These are phyloP conservation scores for Tylopilus rubrobrunneus DNA, from an alignment of 768 basidiomycete species.

Conservation along the genomic window DNA sequence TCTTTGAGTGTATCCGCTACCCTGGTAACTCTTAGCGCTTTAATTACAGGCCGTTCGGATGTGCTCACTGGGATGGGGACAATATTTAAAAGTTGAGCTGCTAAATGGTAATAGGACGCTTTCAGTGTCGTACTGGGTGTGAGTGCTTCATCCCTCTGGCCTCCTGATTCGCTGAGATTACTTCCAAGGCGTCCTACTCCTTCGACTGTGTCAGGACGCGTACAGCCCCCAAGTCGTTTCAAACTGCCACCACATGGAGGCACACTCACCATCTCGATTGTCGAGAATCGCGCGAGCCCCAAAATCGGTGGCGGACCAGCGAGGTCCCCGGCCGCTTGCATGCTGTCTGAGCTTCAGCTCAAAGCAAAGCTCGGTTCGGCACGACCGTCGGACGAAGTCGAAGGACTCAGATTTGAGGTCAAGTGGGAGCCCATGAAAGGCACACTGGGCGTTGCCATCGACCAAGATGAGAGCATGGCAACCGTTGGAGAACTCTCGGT, in stretches of 20 bases:
- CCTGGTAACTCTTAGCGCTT: neutral
- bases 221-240: conserved; percentile 26
- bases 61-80: conserved; percentile 83
- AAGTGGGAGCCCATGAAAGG: conserved; percentile 73
- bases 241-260: conserved; percentile 66
- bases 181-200: conserved; percentile 37
- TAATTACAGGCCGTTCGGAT: conserved; percentile 59
- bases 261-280: conserved; percentile 66
- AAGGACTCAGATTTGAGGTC: conserved; percentile 64
- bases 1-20: neutral
- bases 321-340: conserved; percentile 51
- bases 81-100: conserved; percentile 70
- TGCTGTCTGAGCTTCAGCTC: conserved; percentile 60
- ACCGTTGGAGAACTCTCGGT: conserved; percentile 44
- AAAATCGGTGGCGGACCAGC: conserved; percentile 42
- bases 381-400: conserved; percentile 70
- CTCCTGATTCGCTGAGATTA: neutral
- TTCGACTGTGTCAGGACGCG: conserved; percentile 26
- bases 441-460: conserved; percentile 58
- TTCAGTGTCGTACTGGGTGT: conserved; percentile 88
- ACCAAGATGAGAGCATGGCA: conserved; percentile 44
- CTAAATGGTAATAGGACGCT: conserved; percentile 63
- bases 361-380: conserved; percentile 53
- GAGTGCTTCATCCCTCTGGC: conserved; percentile 24
- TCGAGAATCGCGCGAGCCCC: conserved; percentile 42